Base-by-base conservation (phyloP, 2,329 filamentous ascomycete species). In the Ustulina deusta region DNA sequence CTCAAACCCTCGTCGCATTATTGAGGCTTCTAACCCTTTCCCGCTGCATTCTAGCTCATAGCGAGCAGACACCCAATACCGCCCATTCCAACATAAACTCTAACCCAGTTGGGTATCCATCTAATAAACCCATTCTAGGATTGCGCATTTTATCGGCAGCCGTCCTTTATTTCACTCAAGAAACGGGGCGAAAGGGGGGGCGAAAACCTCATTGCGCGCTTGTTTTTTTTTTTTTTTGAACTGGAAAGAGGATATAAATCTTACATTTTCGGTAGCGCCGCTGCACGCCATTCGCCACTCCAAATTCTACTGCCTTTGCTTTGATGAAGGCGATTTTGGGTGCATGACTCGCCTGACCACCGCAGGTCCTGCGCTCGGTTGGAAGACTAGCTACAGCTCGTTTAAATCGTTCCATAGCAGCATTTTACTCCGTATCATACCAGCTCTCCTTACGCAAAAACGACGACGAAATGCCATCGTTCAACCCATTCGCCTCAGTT, bases 401-500 rank as follows among this genome's bases (percentile, higher is more conserved):
- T 32, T 27, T 32, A 60, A 62, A 67, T 27, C 40, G 65, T 59
- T 55, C 42, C 46, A 38, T 49, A 27, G 20, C 38, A 65, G 48
- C 62, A n/a, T 58, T 48, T 68, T 46, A 65, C 66, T 59, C 42
- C 61, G 10, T 59, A 63, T 15, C 59, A 69, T 62, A 51, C 57
- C 63, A 61, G 6, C 48, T n/a, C 9, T 32, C 25, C 17, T 17
- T 42, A 20, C 34, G 22, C 6, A 32, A 15, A 40, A n/a, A 29
- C 25, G 15, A 40, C 48, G 29, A 52, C 57, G 17, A 81, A 73
- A 88, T 88, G 86, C 85, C 84, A 68, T 85, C 83, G 29, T 86
- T 88, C 71, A 87, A 87, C 64, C 85, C 85, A 52, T 87, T 89
- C 73, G 82, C 81, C 22, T 81, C 84, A 46, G 84, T 85, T 71